Evolutionary conservation across 2,329 filamentous ascomycete genomes (phyloP), one percentile per base, ranked within the genome.

Genomic region (Paramyrothecium roridum): DNA sequence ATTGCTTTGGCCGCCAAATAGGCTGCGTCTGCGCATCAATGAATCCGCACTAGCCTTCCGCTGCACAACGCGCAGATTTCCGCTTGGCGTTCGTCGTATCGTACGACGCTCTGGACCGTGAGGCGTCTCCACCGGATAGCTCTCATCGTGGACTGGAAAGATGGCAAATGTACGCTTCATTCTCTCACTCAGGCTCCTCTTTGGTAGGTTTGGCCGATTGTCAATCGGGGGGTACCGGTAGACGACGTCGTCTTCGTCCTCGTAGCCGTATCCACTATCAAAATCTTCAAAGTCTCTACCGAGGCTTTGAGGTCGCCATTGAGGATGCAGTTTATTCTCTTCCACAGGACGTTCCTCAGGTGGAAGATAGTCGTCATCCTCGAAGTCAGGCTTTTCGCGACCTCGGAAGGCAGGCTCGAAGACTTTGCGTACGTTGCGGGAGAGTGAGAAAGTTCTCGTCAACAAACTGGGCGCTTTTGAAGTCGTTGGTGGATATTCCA

Each of bases 121-220:
- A 67, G 16, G 75, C 70, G 52, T 70, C 65, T 8, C 61, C 60
- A 20, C 63, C 57, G 50, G 65, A 13, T 58, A 60, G 54, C 74
- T 71, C 22, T 78, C 72, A 48, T 76, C 69, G 3, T 74, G 72
- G n/a, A 76, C 60, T 1, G 85, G 84, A 50, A 87, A 63, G 26
- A 87, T 84, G 13, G 84, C 78, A 72, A 87, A 86, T 0, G 84
- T 87, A 37, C 76, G 74, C 69, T 81, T 83, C 71, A 85, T 70
- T 33, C 77, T 80, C 34, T 75, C 69, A 58, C 80, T 83, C 16
- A 86, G 65, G 55, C 76, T 82, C 53, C 77, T 70, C 40, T 77
- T 76, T 3, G 77, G 77, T 21, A 63, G 68, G 10, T 60, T 59
- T 1, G 79, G 77, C 34, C 80, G 76, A 56, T 80, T 79, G 56